Evolutionary conservation across 2,329 filamentous ascomycete species (phyloP).

Genomic region (Eutypa lata): DNA sequence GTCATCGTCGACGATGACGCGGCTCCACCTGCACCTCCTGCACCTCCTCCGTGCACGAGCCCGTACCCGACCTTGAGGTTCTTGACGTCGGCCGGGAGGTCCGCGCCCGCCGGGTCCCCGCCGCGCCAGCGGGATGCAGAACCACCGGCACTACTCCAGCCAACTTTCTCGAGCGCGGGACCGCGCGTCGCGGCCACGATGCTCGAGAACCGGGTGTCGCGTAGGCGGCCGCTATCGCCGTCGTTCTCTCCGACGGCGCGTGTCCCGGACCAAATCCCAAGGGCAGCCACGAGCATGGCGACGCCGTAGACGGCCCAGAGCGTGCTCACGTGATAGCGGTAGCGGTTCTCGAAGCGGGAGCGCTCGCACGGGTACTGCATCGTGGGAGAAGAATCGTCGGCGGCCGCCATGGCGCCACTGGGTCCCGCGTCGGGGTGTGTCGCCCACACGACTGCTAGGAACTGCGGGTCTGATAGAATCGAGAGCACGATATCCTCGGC

Average conservation of each 20-base stretch:
- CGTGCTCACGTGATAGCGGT: constrained; percentile 30
- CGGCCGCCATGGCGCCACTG: constrained; percentile 19
- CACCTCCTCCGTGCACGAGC: constrained; percentile 11
- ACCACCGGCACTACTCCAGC: constrained; percentile 9
- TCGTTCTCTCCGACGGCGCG: constrained; percentile 32
- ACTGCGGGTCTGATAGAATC: constrained; percentile 33
- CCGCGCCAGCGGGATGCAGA: constrained; percentile 5
- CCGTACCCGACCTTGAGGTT: constrained; percentile 25
- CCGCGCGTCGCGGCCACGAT: constrained; percentile 41
- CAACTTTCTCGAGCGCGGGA: constrained; percentile 34
- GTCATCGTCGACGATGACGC: background rate
- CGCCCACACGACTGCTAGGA: constrained; percentile 35
- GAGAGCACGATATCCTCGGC: constrained; percentile 37
- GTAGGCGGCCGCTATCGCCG: constrained; percentile 26
- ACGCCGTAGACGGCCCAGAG: constrained; percentile 35
- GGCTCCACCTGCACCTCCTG: background rate
- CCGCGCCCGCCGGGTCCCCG: constrained; percentile 12
- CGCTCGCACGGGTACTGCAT: constrained; percentile 29
- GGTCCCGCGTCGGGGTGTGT: constrained; percentile 17
- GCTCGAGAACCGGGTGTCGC: constrained; percentile 37
- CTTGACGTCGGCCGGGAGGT: constrained; percentile 16
- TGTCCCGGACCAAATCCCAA: constrained; percentile 30
- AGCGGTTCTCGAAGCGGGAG: constrained; percentile 30
- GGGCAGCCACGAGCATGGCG: constrained; percentile 26
- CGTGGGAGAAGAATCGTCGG: constrained; percentile 1